Base-by-base conservation (phyloP, 441 rosid species). In the Croton laevigatus region DNA sequence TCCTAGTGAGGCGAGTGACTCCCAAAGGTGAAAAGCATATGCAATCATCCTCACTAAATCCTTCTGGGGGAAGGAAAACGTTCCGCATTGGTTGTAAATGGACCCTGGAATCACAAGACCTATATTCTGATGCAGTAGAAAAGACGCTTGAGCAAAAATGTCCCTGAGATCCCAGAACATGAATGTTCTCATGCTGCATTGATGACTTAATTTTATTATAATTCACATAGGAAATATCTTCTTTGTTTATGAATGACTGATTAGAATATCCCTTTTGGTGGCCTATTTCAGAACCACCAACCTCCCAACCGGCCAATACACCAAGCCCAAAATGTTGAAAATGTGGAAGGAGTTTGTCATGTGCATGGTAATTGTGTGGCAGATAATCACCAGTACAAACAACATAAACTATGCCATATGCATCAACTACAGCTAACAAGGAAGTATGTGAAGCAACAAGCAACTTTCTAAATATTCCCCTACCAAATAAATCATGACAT, bases 21-120 rank as follows among this genome's bases (percentile, higher is more conserved):
- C 99, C 99, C 73, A 88, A 32, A 69, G 97, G 83, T 59, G 99
- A 96, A 76, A 93, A 87, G 77, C 88, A 89, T 46, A 91, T 68
- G 65, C 76, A 83, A 75, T 91, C 97, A 82, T 90, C 86, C 79
- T 81, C 80, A 44, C 69, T 75, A 72, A 77, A 83, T 80, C 86
- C 86, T 78, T 86, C 84, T 5, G 74, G 54, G 11, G 94, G 92
- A 72, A 93, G 83, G 84, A 91, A 83, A 73, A 91, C 74, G 71
- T 73, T 86, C 65, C 91, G 85, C 73, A 75, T 79, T 54, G 76
- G 78, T 65, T 78, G 82, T 3, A 76, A 80, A 63, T 77, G 71
- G 73, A 64, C 77, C 78, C 70, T 78, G 59, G 72, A 76, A 72
- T 76, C 83, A 76, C 71, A 75, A 73, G 65, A 70, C 57, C 54